Evolutionary conservation across 352 stramenopile species (phyloP).

Genomic region (Thraustochytrium striatum): DNA sequence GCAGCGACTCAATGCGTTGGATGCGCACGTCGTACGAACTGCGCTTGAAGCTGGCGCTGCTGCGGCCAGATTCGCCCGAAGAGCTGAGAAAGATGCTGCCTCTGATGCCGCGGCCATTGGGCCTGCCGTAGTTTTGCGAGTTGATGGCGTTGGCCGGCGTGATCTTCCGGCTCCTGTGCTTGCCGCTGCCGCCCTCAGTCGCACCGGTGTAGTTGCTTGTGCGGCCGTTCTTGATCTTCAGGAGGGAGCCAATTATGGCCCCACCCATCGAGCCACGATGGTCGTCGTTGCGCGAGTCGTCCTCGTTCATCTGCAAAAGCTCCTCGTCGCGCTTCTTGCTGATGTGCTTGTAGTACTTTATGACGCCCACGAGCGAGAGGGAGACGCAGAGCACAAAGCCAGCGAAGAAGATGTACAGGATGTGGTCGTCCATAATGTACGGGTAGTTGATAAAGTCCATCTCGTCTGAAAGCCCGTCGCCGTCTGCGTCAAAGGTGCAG

Average conservation of each 20-base stretch:
- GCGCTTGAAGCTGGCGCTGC: not conserved
- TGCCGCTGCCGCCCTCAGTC: no score
- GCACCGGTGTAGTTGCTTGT: no score
- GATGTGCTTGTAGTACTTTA: not conserved
- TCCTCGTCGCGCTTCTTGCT: not conserved
- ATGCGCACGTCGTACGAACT: conserved; percentile 3
- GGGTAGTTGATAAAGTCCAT: conserved; percentile 15
- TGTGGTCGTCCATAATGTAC: not conserved
- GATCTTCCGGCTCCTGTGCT: no score
- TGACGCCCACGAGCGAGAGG: not conserved
- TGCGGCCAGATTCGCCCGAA: no score
- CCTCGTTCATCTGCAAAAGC: not conserved
- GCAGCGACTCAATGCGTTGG: not conserved
- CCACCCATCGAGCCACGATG: not conserved
- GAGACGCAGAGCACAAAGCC: not conserved
- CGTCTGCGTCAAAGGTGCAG: conserved; percentile 7
- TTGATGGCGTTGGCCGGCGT: no score
- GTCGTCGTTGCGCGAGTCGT: not conserved
- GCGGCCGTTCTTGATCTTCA: no score
- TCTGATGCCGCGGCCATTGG: no score
- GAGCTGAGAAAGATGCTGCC: no score
- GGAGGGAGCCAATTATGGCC: not conserved
- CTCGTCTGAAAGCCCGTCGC: conserved; percentile 14
- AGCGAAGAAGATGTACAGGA: conserved; percentile 15
- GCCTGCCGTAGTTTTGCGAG: no score